Evolutionary conservation across 495 filamentous ascomycete species (phyloP), one percentile per base, ranked within the genome.

Genomic region (Aspergillus heteromorphus): DNA sequence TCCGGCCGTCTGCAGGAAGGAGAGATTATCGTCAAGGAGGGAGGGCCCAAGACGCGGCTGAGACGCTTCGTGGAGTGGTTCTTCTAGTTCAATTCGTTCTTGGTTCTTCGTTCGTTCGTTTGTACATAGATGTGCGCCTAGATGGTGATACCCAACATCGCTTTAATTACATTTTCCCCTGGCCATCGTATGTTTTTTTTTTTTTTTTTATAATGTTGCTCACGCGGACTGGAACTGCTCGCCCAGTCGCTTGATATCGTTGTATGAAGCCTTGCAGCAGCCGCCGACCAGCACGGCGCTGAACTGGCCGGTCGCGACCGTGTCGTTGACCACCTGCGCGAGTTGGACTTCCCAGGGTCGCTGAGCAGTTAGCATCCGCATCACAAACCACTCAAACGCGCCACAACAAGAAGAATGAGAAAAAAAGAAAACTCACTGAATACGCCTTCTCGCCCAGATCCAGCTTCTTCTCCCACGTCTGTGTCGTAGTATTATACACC

Each of bases 401-500:
- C 4, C 8, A n/a, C n/a, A n/a, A n/a, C n/a, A n/a, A n/a, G n/a
- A n/a, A n/a, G n/a, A n/a, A n/a, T n/a, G n/a, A n/a, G 13, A 29
- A 29, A 25, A 5, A 16, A 16, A 7, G 27, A 8, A 36, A 2
- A 34, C 67, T 57, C 40, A 68, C 66, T 45, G 48, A 56, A 48
- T 65, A 62, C 73, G 21, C 43, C 7, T 13, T 23, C 2, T 20
- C 43, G 8, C 13, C 14, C 23, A 11, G 14, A n/a, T 47, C 43
- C 13, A 1, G 13, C 13, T 27, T 17, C 13, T 47, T 47, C 43
- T 47, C 77, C 84, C 85, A 88, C 54, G 62, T 66, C 65, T 85
- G 78, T 4, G 78, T 83, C 0, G 59, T 65, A 6, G 83, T 80
- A 62, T 88, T 79, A 63, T 88, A 88, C 7, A 80, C 72, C 66